phyloP scores from a whole-genome alignment of 2,329 filamentous ascomycete species.

The Aureobasidium sp. region DNA sequence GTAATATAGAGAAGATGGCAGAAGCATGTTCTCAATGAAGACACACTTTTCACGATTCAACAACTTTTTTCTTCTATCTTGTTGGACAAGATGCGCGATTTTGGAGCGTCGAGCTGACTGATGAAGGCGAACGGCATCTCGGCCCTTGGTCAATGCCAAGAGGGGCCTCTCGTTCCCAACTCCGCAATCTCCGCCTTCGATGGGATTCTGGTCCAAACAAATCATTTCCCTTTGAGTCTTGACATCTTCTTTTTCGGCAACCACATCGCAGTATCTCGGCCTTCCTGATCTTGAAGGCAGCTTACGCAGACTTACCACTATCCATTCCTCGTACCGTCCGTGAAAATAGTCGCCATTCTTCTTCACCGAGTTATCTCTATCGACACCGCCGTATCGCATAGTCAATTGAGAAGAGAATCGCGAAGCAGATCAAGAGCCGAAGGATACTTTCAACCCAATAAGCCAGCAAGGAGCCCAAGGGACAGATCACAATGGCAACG shows the following conservation, averaged over 20 bases:
- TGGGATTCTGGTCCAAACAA: conserved; percentile 14
- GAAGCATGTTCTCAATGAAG: conserved; percentile 7
- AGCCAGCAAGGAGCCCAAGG: background rate
- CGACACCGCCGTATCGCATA: background rate
- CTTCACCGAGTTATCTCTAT: background rate
- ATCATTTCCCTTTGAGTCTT: conserved; percentile 13
- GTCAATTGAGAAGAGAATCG: background rate
- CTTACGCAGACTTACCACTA: background rate
- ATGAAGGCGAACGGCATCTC: background rate
- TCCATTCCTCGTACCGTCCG: background rate
- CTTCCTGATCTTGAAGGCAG: background rate
- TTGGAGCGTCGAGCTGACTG: background rate
- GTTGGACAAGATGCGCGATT: conserved; percentile 6
- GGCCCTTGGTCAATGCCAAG: background rate
- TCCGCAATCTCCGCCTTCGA: conserved; percentile 14
- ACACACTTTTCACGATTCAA: conserved; percentile 6
- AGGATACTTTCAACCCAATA: background rate
- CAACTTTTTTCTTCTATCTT: background rate
- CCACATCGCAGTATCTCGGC: background rate
- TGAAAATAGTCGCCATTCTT: background rate
- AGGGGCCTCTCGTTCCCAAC: background rate
- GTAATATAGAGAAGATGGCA: conserved; percentile 10
- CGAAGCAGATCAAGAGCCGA: background rate
- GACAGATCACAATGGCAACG: background rate
- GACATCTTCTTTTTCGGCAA: background rate